Evolutionary conservation across 2,329 filamentous ascomycete genomes (phyloP).

Genomic region (Neofusicoccum ribis): DNA sequence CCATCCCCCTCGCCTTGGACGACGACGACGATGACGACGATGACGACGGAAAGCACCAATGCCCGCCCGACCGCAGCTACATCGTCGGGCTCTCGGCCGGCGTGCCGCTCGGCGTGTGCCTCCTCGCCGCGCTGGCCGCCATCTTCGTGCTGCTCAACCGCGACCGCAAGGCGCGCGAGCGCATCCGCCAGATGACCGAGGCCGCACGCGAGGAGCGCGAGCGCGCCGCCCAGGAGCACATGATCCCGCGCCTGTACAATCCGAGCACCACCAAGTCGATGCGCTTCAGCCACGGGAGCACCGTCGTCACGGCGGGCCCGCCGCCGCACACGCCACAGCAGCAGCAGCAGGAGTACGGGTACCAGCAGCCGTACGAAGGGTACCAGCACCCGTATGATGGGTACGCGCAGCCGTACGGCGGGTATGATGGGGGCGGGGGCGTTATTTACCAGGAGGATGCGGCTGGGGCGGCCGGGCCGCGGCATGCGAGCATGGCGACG

Average conservation of each 20-base stretch:
- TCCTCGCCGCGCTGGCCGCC: slow-evolving; percentile 6
- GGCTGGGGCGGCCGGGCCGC: no score
- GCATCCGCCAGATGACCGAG: slow-evolving; percentile 7
- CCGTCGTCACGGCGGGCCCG: not conserved
- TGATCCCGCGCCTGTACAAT: slow-evolving; percentile 4
- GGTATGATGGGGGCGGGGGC: not conserved
- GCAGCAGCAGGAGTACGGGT: no score
- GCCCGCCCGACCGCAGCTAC: slow-evolving; percentile 7
- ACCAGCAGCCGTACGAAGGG: no score
- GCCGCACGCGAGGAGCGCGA: slow-evolving; percentile 8
- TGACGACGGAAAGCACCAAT: not conserved
- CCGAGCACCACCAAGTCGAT: not conserved
- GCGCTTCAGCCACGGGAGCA: not conserved
- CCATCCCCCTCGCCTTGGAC: not conserved
- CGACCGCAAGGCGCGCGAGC: slow-evolving; percentile 14
- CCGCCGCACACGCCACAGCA: not conserved
- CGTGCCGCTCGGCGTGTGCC: slow-evolving; percentile 14
- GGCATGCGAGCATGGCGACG: not conserved
- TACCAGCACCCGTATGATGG: not conserved
- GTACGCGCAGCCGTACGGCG: not conserved
- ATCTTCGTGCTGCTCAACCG: slow-evolving; percentile 10
- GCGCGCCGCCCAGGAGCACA: slow-evolving; percentile 9
- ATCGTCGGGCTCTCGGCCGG: slow-evolving; percentile 8
- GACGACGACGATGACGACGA: not conserved
- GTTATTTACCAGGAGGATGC: not conserved